Conservation (phyloP, 108 stramenopile genomes). For the Poteriospumella lacustris region DNA sequence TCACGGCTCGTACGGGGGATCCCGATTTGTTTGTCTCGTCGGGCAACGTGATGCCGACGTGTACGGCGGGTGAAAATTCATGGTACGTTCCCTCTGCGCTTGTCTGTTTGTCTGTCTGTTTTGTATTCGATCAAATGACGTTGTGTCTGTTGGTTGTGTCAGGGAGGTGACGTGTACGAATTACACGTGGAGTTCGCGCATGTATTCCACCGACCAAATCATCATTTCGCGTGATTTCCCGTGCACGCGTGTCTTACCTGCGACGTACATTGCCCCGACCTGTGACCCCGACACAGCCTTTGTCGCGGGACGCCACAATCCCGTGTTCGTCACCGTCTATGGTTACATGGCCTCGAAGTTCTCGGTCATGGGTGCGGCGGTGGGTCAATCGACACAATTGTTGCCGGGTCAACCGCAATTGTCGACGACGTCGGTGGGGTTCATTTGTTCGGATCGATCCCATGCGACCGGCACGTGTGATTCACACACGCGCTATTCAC, state of each 20-base stretch:
- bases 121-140: too few relatives aligned
- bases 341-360: conserved; percentile 1
- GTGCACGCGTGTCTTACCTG: background rate
- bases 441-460: conserved; percentile 3
- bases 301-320: background rate
- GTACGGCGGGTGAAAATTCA: too few relatives aligned
- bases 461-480: background rate
- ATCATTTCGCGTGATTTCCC: conserved; percentile 16
- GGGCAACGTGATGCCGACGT: too few relatives aligned
- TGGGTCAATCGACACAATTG: background rate
- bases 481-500: background rate
- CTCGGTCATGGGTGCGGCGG: background rate
- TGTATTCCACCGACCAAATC: conserved; percentile 12
- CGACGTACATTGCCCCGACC: background rate
- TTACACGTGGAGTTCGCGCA: conserved; percentile 8
- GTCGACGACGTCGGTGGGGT: background rate
- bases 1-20: conserved; percentile 14
- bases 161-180: conserved; percentile 10
- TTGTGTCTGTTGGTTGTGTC: too few relatives aligned
- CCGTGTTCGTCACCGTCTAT: background rate
- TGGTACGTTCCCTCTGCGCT: too few relatives aligned
- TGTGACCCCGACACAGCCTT: conserved; percentile 2
- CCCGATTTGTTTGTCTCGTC: conserved; percentile 8
- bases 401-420: conserved; percentile 18
- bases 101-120: too few relatives aligned